phyloP scores from a whole-genome alignment of 805 yeast genomes.

The Candida tammaniensis region DNA sequence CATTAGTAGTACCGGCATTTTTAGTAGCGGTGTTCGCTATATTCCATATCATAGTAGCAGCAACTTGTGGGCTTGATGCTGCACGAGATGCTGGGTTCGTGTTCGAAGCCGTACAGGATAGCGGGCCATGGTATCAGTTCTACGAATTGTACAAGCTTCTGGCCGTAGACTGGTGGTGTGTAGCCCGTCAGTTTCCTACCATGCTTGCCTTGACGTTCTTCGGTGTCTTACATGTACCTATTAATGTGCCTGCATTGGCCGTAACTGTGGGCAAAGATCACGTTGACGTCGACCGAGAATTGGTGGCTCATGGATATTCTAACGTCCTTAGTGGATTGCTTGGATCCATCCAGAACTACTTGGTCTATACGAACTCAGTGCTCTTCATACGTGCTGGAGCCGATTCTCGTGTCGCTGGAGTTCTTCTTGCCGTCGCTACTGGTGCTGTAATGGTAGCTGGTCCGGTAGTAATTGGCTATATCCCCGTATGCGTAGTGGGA shows the following conservation, averaged over 20 bases:
- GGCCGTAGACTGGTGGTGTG: conserved; percentile 70
- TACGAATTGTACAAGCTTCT: conserved; percentile 69
- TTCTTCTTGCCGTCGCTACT: conserved; percentile 83
- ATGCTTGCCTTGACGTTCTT: conserved; percentile 96
- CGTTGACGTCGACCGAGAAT: conserved; percentile 86
- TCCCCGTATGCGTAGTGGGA: conserved; percentile 96
- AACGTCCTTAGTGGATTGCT: conserved; percentile 77
- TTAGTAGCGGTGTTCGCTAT: conserved; percentile 67
- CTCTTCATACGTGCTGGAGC: conserved; percentile 94
- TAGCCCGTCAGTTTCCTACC: conserved; percentile 74
- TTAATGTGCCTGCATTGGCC: conserved; percentile 95
- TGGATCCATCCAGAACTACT: conserved; percentile 91
- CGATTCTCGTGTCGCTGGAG: conserved; percentile 82
- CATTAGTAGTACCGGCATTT: conserved; percentile 77
- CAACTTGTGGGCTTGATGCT: conserved; percentile 55
- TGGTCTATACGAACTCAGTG: conserved; percentile 92
- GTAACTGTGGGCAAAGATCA: conserved; percentile 84
- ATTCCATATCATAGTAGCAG: conserved; percentile 73
- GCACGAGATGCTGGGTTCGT: conserved; percentile 85
- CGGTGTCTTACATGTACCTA: conserved; percentile 95
- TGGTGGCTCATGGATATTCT: conserved; percentile 92
- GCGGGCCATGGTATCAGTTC: conserved; percentile 88
- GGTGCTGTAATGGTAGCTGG: conserved; percentile 80
- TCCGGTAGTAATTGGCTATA: conserved; percentile 87
- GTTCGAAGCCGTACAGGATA: conserved; percentile 60